These are phyloP conservation scores for Cladophialophora bantiana DNA, from an alignment of 2,329 filamentous ascomycete genomes.

Conservation along the genomic window DNA sequence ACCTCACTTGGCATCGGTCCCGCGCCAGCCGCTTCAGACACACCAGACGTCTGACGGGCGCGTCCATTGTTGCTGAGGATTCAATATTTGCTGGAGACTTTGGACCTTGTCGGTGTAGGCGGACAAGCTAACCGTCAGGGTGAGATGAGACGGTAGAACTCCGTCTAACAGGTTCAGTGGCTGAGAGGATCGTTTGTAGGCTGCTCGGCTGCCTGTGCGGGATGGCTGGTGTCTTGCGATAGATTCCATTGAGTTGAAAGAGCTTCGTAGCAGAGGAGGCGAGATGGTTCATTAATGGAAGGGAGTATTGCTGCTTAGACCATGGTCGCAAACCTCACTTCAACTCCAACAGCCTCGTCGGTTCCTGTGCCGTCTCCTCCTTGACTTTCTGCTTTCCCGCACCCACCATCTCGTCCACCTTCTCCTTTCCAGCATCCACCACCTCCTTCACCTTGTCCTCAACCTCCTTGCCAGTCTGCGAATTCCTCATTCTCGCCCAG, in stretches of 20 bases:
- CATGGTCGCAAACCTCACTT: conserved; percentile 18
- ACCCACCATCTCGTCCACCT: conserved; percentile 7
- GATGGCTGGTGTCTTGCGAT: background rate
- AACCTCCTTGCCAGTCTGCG: conserved; percentile 25
- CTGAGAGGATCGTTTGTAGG: background rate
- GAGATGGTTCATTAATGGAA: background rate
- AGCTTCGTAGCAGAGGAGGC: background rate
- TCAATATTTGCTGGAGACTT: background rate
- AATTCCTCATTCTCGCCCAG: conserved; percentile 28
- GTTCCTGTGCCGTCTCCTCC: conserved; percentile 20
- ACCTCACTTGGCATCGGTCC: background rate
- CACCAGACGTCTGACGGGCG: background rate
- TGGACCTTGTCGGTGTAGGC: background rate
- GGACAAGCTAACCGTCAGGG: background rate
- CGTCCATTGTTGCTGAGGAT: background rate
- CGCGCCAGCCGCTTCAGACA: background rate
- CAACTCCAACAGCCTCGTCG: conserved; percentile 31
- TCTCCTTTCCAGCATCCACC: conserved; percentile 3
- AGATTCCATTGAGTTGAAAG: background rate
- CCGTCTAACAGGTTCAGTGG: background rate
- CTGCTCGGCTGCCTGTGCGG: background rate
- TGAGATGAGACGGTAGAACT: background rate
- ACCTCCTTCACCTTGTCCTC: conserved; percentile 12
- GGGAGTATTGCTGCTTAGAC: background rate
- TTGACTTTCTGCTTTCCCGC: conserved; percentile 19